Base-by-base conservation (phyloP, 176 grass and related monocot genomes). In the Zoysia japonica region DNA sequence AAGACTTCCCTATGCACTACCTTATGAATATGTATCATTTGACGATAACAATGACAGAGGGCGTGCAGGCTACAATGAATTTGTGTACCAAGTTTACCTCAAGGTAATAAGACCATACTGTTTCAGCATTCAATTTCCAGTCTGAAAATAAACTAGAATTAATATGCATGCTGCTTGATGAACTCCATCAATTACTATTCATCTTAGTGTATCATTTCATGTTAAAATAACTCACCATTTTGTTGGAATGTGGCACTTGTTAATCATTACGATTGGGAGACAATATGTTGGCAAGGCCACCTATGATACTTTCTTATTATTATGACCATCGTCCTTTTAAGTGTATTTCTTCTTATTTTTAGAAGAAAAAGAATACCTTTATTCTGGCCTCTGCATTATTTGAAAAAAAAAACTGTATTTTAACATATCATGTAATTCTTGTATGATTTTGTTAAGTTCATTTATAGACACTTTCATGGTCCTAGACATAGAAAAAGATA, bases 21-120 rank as follows among this genome's bases (percentile, higher is more conserved):
- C 78, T 10, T 87, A 63, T 44, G 78, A 81, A 11, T 87, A 87
- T 56, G 1, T 72, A 15, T 6, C 11, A 47, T 85, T 63, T 14
- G 28, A 47, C 67, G 28, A 28, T 28, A 4, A 51, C 14, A 51
- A 51, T 8, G 15, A 55, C 15, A 55, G 4, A 57, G 16, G 54
- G 54, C 15, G 54, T 57, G 16, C 4, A 57, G 28, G 28, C 28
- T 28, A 28, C 28, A 28, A 28, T 28, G 28, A 28, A 28, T 28
- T 28, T 28, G 28, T 28, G 28, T 28, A 28, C 28, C 28, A 28
- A 28, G 0, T 28, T 28, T 28, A 28, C 28, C 28, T 28, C 28
- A 28, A 28, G 28, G 28, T 28, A 76, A 55, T 55, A 17, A 55
- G 2, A n/a, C 6, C 53, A 55, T 55, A 55, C 15, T 14, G 53